Evolutionary conservation across 805 yeast species (phyloP).

Genomic region (Saturnispora serradocipensis): DNA sequence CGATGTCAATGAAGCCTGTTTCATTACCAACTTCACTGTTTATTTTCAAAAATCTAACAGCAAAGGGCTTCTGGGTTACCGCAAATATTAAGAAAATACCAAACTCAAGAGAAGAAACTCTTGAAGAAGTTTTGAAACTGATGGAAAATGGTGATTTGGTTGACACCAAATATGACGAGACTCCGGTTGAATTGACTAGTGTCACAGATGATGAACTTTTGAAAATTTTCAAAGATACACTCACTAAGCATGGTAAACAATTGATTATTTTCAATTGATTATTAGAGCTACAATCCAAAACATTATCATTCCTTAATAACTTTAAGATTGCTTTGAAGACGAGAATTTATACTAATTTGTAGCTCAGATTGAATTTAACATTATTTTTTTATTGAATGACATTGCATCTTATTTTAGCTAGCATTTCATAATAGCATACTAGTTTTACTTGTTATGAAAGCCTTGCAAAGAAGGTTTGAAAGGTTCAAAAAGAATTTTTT

Average conservation of each 20-base stretch:
- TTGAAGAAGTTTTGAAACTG: constrained; percentile 45
- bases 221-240: constrained; percentile 34
- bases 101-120: constrained; percentile 44
- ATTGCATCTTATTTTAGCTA: too few relatives aligned
- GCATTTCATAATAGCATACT: too few relatives aligned
- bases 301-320: neutral
- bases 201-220: constrained; percentile 35
- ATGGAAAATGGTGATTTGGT: constrained; percentile 48
- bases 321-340: neutral
- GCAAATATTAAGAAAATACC: constrained; percentile 54
- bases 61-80: constrained; percentile 92
- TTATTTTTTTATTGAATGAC: too few relatives aligned
- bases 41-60: constrained; percentile 80
- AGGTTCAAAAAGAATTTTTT: too few relatives aligned
- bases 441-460: too few relatives aligned
- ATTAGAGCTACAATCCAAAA: too few relatives aligned
- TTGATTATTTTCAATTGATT: constrained; percentile 26
- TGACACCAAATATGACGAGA: constrained; percentile 38
- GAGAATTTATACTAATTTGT: too few relatives aligned
- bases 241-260: constrained; percentile 37
- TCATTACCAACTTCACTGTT: constrained; percentile 81
- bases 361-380: too few relatives aligned
- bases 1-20: constrained; percentile 95
- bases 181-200: constrained; percentile 24
- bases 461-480: too few relatives aligned